Conservation (phyloP, 228 moss, liverwort and hornwort species). For the Sphagnum fallax region DNA sequence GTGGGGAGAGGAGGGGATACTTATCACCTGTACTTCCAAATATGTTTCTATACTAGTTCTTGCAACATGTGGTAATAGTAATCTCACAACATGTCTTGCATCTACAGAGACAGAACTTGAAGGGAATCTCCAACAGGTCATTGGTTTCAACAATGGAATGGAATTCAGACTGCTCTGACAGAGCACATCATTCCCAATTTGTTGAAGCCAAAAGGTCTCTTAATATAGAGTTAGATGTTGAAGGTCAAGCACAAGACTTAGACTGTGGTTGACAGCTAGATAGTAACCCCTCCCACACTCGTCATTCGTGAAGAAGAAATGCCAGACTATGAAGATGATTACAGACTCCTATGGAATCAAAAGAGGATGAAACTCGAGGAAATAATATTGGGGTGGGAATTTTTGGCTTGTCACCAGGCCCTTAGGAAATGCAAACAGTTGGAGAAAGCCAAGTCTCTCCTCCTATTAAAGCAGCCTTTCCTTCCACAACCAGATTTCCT, state of each 20-base stretch:
- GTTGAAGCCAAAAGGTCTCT: constrained; percentile 68
- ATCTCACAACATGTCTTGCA: neutral
- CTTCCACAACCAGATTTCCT: constrained; percentile 81
- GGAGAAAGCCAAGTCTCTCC: too few relatives aligned
- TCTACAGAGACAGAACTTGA: constrained; percentile 27
- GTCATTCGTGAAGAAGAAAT: constrained; percentile 83
- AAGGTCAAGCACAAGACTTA: constrained; percentile 50
- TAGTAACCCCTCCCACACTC: constrained; percentile 31
- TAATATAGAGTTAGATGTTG: constrained; percentile 63
- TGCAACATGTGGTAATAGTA: constrained; percentile 5
- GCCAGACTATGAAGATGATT: constrained; percentile 85
- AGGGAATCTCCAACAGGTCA: constrained; percentile 58
- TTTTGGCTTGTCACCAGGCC: constrained; percentile 10
- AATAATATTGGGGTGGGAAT: constrained; percentile 9
- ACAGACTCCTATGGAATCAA: constrained; percentile 57
- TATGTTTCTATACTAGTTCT: constrained; percentile 34
- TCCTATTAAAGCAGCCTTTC: too few relatives aligned
- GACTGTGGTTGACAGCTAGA: constrained; percentile 35
- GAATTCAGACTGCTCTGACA: too few relatives aligned
- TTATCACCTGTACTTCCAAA: constrained; percentile 22
- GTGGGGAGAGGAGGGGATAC: constrained; percentile 44
- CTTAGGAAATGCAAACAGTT: too few relatives aligned
- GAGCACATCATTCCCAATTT: constrained; percentile 58
- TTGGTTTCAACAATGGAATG: constrained; percentile 38
- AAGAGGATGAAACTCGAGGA: constrained; percentile 20